These are phyloP conservation scores for Lunularia cruciata DNA, from an alignment of 225 moss, liverwort and hornwort genomes.

Conservation along the genomic window DNA sequence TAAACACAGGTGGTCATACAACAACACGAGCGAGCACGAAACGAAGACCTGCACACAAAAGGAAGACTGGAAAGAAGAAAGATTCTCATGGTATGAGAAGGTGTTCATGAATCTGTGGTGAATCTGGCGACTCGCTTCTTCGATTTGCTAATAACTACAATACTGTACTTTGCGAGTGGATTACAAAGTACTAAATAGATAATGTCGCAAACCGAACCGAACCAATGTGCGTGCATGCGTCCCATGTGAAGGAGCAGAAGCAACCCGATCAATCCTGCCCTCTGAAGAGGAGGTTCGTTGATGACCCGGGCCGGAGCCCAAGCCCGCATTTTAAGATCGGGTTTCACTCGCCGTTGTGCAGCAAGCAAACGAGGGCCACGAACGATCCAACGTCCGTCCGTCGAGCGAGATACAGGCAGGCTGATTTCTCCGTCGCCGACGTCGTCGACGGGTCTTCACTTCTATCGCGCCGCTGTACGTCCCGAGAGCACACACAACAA, in stretches of 20 bases:
- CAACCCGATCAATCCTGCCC: neutral
- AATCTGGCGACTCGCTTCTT: no score
- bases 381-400: constrained; percentile 6
- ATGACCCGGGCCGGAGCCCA: neutral
- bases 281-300: neutral
- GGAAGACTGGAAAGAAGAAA: no score
- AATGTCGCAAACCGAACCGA: neutral
- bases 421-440: no score
- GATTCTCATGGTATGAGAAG: no score
- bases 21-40: no score
- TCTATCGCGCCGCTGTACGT: constrained; percentile 9
- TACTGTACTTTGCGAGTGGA: no score
- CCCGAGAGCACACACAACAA: neutral
- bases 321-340: neutral
- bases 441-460: neutral
- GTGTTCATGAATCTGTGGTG: no score
- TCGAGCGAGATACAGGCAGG: no score
- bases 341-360: constrained; percentile 2
- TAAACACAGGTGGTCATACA: no score
- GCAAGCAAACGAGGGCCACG: neutral
- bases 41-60: no score
- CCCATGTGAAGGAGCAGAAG: constrained; percentile 9
- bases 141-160: no score
- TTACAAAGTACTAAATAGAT: no score
- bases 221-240: neutral